Base-by-base conservation (phyloP, 805 yeast species). In the Candida vaughaniae region DNA sequence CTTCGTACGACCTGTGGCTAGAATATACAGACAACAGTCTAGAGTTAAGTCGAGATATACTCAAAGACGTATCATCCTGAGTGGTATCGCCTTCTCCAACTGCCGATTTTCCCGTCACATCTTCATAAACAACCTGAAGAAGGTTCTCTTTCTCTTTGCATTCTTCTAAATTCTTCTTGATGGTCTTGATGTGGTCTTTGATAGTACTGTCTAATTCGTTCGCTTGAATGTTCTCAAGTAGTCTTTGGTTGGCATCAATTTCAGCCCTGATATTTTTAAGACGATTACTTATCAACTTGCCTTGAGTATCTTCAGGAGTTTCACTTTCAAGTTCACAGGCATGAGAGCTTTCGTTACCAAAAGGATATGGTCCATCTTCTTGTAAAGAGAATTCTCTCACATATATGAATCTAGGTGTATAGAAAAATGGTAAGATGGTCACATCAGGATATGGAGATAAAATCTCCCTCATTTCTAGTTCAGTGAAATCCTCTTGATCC, bases 401-500 rank as follows among this genome's bases (percentile, higher is more conserved):
- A 48, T 80, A 82, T 6, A 80, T 73, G 40, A 82, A 75, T 46
- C 77, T 62, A 1, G 87, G 87, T 5, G 84, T 68, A 32, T 47
- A 64, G 36, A 71, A 55, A 25, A 78, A 65, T 0, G 82, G 81
- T 5, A 66, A 44, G 1, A 75, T 61, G 30, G 62, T 61, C 10
- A 77, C 59, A 19, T 58, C 58, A 1, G 80, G 80, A 25, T 64
- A 34, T 46, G 65, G 42, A 52, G 64, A 57, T 4, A 64, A 55
- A 1, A 66, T 47, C 4, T 75, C 70, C 8, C 68, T 54, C 33
- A 70, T 62, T 41, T 83, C 85, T 29, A 88, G 52, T 48, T 89
- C 96, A 8, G 76, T 64, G 48, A 76, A 89, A 54, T 89, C 96
- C 39, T 84, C 83, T 16, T 67, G 60, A 51, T 88, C 95, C 32